A percentile compares a stretch with the other conserved stretches of the same genome.
Evolutionary conservation across 2,329 filamentous ascomycete genomes (phyloP).

Genomic region (Alternaria rosae): DNA sequence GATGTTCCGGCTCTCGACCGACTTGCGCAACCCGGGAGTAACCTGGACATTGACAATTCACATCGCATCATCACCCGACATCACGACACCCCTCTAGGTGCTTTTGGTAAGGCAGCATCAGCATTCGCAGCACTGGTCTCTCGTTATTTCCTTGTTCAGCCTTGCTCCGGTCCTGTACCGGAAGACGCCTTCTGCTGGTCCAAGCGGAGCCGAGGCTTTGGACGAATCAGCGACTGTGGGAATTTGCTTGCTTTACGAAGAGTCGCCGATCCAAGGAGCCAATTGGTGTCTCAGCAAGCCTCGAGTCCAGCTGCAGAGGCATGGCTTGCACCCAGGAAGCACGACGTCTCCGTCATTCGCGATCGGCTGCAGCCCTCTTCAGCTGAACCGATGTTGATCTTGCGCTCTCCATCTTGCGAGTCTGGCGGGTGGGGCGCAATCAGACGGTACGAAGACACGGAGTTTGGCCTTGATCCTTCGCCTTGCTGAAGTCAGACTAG

Average conservation of each 20-base stretch:
- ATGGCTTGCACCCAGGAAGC: slow-evolving; percentile 22
- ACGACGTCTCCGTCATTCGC: slow-evolving; percentile 15
- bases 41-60: slow-evolving; percentile 1
- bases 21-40: slow-evolving; percentile 3
- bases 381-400: slow-evolving; percentile 7
- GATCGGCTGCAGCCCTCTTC: slow-evolving; percentile 16
- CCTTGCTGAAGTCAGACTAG: slow-evolving; percentile 25
- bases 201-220: slow-evolving; percentile 33
- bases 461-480: slow-evolving; percentile 15
- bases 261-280: slow-evolving; percentile 35
- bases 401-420: slow-evolving; percentile 28
- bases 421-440: slow-evolving; percentile 18
- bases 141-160: slow-evolving; percentile 31
- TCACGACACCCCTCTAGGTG: slow-evolving; percentile 11
- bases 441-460: slow-evolving; percentile 20
- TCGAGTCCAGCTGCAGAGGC: slow-evolving; percentile 23
- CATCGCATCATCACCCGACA: slow-evolving; percentile 15
- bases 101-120: slow-evolving; percentile 23
- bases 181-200: slow-evolving; percentile 32
- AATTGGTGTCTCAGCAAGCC: slow-evolving; percentile 32
- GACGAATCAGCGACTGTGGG: slow-evolving; percentile 37
- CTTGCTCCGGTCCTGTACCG: slow-evolving; percentile 38
- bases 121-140: slow-evolving; percentile 17
- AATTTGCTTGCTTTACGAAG: slow-evolving; percentile 38
- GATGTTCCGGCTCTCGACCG: slow-evolving; percentile 20